Base-by-base conservation (phyloP, 129 eudicot genomes). In the Rutidosis leptorrhynchoides region DNA sequence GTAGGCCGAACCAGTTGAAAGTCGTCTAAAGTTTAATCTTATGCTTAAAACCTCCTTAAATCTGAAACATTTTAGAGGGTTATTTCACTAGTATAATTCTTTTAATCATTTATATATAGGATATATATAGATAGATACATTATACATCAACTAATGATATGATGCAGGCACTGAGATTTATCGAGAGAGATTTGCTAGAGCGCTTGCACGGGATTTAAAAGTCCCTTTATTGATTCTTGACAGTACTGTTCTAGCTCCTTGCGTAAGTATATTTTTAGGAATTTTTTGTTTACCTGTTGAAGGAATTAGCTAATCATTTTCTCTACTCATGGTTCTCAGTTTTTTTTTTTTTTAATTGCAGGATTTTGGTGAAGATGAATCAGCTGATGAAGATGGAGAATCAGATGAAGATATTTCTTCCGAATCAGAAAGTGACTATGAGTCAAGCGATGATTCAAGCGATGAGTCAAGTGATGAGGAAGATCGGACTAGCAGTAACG, bases 191-290 rank as follows among this genome's bases (percentile, higher is more conserved):
- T 51, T 93, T 49, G 79, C 89, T 45, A 89, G 95, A 84, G 96
- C 96, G 51, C 95, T 93, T 69, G 99, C 99, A 10, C 85, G 73
- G 40, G 96, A 86, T 70, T 69, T 93, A 62, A 80, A 83, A 80
- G 99, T 93, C 67, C 99, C 99, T 5, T 62, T 93, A 65, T 73
- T 93, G 63, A 86, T 93, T 75, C 99, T 93, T 66, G 99, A 86
- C 74, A 81, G 96, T 80, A 89, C 90, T 46, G 81, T 84, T 74
- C 80, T 93, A 63, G 99, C 98, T 74, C 86, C 98, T 65, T 82
- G 78, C 65, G 98, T 93, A 85, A 88, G 92, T 57, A 69, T 45
- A 52, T 51, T 53, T 5, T 2, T 23, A 68, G 67, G 17, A 25
- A 49, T 26, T 45, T 66, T 56, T 66, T 12, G 3, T 65, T 54